phyloP scores from a whole-genome alignment of 805 yeast species.

The Scheffersomyces lignosus region DNA sequence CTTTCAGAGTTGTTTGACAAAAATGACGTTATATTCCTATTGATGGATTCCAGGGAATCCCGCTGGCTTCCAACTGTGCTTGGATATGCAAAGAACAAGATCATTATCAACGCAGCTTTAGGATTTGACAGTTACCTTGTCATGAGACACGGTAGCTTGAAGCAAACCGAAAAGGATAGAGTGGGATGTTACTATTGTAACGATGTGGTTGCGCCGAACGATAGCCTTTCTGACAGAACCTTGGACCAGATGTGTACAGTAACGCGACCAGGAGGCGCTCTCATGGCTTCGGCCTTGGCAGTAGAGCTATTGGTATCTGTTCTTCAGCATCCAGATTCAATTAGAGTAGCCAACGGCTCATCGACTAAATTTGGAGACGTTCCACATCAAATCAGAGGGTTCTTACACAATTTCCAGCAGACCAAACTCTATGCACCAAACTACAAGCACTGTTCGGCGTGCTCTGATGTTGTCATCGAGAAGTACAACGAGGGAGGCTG shows the following conservation, averaged over 20 bases:
- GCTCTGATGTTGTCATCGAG: conserved; percentile 61
- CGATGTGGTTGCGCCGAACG: conserved; percentile 92
- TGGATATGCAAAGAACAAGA: conserved; percentile 63
- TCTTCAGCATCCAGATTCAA: conserved; percentile 60
- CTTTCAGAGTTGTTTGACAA: conserved; percentile 53
- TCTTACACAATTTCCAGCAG: conserved; percentile 62
- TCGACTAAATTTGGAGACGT: conserved; percentile 59
- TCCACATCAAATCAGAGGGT: conserved; percentile 94
- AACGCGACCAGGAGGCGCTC: conserved; percentile 93
- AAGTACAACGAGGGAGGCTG: conserved; percentile 60
- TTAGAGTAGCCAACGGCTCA: conserved; percentile 33
- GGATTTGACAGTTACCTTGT: conserved; percentile 94
- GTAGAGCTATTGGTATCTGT: conserved; percentile 79
- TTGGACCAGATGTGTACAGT: conserved; percentile 99
- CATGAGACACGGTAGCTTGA: conserved; percentile 76
- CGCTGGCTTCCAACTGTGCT: conserved; percentile 96
- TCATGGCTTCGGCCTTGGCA: conserved; percentile 81
- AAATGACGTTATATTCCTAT: conserved; percentile 76
- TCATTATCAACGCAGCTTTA: conserved; percentile 87
- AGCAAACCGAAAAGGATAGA: conserved; percentile 20
- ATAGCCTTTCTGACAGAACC: conserved; percentile 82
- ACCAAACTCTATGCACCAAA: conserved; percentile 69
- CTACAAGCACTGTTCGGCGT: conserved; percentile 82
- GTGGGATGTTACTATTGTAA: conserved; percentile 95
- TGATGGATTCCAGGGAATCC: conserved; percentile 94